Conservation (phyloP, 2,329 filamentous ascomycete species). For the Colletotrichum theobromicola region DNA sequence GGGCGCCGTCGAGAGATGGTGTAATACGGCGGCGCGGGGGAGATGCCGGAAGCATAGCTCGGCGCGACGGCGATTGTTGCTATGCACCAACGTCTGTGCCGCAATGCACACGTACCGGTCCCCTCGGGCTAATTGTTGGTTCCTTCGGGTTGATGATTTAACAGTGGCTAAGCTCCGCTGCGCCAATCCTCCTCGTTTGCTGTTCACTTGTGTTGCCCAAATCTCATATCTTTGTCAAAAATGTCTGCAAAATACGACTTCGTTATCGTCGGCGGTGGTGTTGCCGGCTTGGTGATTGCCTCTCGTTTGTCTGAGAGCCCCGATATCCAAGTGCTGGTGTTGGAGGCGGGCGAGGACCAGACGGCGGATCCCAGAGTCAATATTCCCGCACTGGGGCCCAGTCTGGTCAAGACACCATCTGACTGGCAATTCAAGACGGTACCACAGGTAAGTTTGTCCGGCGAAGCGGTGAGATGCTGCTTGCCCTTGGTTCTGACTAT, state of each 20-base stretch:
- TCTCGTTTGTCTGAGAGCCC: constrained; percentile 24
- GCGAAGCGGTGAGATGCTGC: not conserved
- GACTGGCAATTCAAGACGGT: constrained; percentile 30
- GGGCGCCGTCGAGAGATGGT: not conserved
- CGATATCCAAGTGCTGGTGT: constrained; percentile 25
- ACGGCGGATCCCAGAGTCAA: constrained; percentile 27
- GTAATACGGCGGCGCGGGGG: constrained; percentile 7
- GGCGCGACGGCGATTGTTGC: not conserved
- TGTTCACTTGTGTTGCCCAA: not conserved
- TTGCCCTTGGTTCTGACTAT: not conserved
- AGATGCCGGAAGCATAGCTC: not conserved
- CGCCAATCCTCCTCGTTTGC: not conserved
- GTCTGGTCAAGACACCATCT: constrained; percentile 27
- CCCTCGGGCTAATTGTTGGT: not conserved
- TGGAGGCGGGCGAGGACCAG: constrained; percentile 33
- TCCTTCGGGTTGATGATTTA: constrained; percentile 9
- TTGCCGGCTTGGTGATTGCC: constrained; percentile 19
- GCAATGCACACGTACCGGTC: not conserved
- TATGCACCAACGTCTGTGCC: not conserved
- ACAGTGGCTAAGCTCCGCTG: not conserved
- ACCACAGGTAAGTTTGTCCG: constrained; percentile 23
- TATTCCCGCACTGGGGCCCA: constrained; percentile 28
- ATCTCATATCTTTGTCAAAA: not conserved
- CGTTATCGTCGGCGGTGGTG: constrained; percentile 21
- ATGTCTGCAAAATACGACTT: constrained; percentile 26